phyloP scores from a whole-genome alignment of 2,329 filamentous ascomycete genomes.

The Ascochyta clinopodiicola region DNA sequence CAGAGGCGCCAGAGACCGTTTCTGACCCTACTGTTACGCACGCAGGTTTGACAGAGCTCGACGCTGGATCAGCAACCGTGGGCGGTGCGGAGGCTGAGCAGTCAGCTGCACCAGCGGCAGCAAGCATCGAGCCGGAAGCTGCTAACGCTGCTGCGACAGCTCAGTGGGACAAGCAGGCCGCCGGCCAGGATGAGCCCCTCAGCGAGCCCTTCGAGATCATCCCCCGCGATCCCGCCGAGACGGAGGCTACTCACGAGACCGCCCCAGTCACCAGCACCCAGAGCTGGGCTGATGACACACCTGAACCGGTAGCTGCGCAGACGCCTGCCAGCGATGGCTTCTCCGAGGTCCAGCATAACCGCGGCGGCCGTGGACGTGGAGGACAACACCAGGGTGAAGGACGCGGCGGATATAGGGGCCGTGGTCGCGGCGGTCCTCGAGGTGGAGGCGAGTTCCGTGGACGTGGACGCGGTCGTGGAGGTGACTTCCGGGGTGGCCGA shows the following conservation, averaged over 20 bases:
- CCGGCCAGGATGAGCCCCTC: conserved; percentile 56
- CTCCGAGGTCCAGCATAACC: conserved; percentile 66
- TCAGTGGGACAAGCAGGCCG: conserved; percentile 67
- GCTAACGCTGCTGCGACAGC: conserved; percentile 65
- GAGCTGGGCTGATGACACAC: conserved; percentile 83
- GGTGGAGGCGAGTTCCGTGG: conserved; percentile 49
- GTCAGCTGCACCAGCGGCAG: conserved; percentile 42
- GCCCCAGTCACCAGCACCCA: conserved; percentile 67
- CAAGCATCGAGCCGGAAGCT: conserved; percentile 49
- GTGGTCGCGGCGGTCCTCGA: conserved; percentile 54
- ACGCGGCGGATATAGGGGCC: conserved; percentile 62
- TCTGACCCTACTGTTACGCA: conserved; percentile 73
- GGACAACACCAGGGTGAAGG: conserved; percentile 50
- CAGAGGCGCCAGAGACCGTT: conserved; percentile 44
- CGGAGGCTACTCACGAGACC: conserved; percentile 66
- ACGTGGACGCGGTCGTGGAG: conserved; percentile 52
- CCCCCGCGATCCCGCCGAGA: conserved; percentile 75
- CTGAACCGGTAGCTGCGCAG: conserved; percentile 39
- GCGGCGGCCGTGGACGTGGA: conserved; percentile 58
- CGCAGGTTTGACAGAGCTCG: conserved; percentile 72
- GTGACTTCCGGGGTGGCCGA: conserved; percentile 52
- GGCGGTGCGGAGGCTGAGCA: conserved; percentile 42
- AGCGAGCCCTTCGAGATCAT: conserved; percentile 78
- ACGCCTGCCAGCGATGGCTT: conserved; percentile 67
- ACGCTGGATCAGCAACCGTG: conserved; percentile 44